phyloP scores from a whole-genome alignment of 805 yeast species.

The Pichia phayaonensis region DNA sequence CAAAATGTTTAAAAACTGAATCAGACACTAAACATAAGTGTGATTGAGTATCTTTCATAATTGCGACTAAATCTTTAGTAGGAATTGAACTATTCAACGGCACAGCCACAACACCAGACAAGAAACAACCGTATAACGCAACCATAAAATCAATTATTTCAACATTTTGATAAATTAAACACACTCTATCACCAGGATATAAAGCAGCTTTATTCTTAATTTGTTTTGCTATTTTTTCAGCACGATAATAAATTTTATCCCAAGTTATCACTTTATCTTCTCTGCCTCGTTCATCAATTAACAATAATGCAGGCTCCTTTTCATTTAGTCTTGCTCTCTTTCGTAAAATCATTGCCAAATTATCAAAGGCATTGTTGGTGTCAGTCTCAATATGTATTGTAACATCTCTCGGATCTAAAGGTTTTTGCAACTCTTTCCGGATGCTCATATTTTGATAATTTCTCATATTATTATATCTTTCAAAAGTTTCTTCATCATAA shows the following conservation, averaged over 20 bases:
- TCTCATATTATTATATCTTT: slow-evolving; percentile 3
- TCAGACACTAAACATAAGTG: slow-evolving; percentile 79
- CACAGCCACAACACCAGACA: slow-evolving; percentile 91
- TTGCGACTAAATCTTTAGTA: slow-evolving; percentile 59
- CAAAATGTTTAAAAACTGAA: slow-evolving; percentile 64
- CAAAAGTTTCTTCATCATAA: slow-evolving; percentile 6
- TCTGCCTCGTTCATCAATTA: slow-evolving; percentile 73
- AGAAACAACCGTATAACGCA: slow-evolving; percentile 83
- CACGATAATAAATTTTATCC: slow-evolving; percentile 77
- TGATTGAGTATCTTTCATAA: slow-evolving; percentile 66
- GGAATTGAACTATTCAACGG: slow-evolving; percentile 78
- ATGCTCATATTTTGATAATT: background rate
- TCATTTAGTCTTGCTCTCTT: slow-evolving; percentile 61
- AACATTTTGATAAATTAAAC: slow-evolving; percentile 71
- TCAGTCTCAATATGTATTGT: slow-evolving; percentile 24
- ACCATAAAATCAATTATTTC: slow-evolving; percentile 82
- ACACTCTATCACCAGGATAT: slow-evolving; percentile 76
- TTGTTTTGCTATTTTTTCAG: slow-evolving; percentile 84
- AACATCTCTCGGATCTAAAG: slow-evolving; percentile 55
- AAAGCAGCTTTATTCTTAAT: slow-evolving; percentile 65
- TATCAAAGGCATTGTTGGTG: slow-evolving; percentile 37
- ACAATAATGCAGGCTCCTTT: slow-evolving; percentile 63
- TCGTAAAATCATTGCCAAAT: slow-evolving; percentile 63
- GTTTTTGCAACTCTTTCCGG: slow-evolving; percentile 40
- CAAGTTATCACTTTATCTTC: slow-evolving; percentile 72